Base-by-base conservation (phyloP, 345 rosid species). In the Eucalyptus tenuipes region DNA sequence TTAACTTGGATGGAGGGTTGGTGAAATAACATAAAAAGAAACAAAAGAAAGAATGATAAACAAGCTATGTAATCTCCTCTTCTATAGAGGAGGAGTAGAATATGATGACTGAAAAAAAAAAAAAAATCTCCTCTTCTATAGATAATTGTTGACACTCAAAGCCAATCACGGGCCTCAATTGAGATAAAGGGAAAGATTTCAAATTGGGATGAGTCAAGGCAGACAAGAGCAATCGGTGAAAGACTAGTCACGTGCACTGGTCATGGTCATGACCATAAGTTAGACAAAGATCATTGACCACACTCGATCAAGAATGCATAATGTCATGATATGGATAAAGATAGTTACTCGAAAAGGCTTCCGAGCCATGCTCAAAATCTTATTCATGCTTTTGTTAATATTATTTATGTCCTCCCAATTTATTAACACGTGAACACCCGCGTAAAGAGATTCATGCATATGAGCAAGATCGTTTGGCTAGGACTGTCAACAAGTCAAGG, bases 51-150 rank as follows among this genome's bases (percentile, higher is more conserved):
- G 0, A 27, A 61, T 27, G 68, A 27, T 61, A 61, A 61, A 61
- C 4, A 61, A 61, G 68, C 16, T 59, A 6, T 59, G 14, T 27
- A 59, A 59, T 59, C 68, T 59, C 7, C 2, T 27, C 31, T 27
- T 59, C 14, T 27, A 59, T 27, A 11, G 16, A 59, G 2, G 3
- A 52, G 3, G 10, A 52, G 10, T 52, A 52, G 1, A 52, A 4
- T 7, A 18, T 1, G 2, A 52, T 52, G 1, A 49, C 2, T 0
- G 18, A 52, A 2, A 27, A 29, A 59, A 61, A 18, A 7, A 16
- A 59, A 27, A 27, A 59, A 59, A 57, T 59, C 64, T 57, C 3
- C 2, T 12, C 7, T 59, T 59, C 68, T 27, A 27, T 27, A 27
- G 4, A 61, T 13, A 61, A 61, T 59, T 27, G 31, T 27, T 12